Percentiles rank a stretch among this genome's conserved stretches.
phyloP scores from a whole-genome alignment of 352 stramenopile species.

The Globisporangium nagaii region DNA sequence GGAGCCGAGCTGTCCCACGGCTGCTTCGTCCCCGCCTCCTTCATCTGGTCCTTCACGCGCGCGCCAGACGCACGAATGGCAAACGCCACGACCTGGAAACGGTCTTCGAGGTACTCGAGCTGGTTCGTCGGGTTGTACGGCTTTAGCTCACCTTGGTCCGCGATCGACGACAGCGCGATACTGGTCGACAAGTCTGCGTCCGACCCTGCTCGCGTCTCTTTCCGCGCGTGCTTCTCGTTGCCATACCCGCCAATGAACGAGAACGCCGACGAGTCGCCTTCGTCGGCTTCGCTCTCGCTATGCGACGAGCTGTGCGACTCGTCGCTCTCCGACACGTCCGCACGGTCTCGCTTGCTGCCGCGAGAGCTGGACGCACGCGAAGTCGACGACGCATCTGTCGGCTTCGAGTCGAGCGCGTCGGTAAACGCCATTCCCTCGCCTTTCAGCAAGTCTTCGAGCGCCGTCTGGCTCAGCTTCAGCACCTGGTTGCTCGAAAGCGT shows the following conservation, averaged over 20 bases:
- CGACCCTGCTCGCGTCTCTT: slow-evolving; percentile 8
- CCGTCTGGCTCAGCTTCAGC: slow-evolving; percentile 84
- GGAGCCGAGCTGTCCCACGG: slow-evolving; percentile 66
- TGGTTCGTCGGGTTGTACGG: slow-evolving; percentile 83
- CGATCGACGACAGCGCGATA: slow-evolving; percentile 26
- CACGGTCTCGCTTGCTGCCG: slow-evolving; percentile 3
- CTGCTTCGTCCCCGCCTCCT: slow-evolving; percentile 81
- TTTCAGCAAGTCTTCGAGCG: slow-evolving; percentile 69
- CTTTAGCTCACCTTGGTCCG: slow-evolving; percentile 56
- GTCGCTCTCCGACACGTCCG: slow-evolving; percentile 28
- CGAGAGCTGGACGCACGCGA: not conserved
- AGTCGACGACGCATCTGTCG: not conserved
- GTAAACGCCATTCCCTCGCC: slow-evolving; percentile 63
- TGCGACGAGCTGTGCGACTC: not conserved
- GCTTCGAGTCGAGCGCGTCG: slow-evolving; percentile 46
- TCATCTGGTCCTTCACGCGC: slow-evolving; percentile 87
- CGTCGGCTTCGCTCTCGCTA: slow-evolving; percentile 15
- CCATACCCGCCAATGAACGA: slow-evolving; percentile 74
- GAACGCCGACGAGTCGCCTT: slow-evolving; percentile 43
- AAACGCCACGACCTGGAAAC: slow-evolving; percentile 87
- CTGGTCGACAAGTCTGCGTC: slow-evolving; percentile 15
- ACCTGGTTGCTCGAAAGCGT: slow-evolving; percentile 75
- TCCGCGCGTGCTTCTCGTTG: slow-evolving; percentile 18
- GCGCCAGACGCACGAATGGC: slow-evolving; percentile 78
- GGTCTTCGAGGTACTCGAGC: slow-evolving; percentile 85